A percentile compares a stretch with the other conserved stretches of the same genome.
phyloP scores from a whole-genome alignment of 2,329 filamentous ascomycete genomes.

The Fonsecaea monophora region DNA sequence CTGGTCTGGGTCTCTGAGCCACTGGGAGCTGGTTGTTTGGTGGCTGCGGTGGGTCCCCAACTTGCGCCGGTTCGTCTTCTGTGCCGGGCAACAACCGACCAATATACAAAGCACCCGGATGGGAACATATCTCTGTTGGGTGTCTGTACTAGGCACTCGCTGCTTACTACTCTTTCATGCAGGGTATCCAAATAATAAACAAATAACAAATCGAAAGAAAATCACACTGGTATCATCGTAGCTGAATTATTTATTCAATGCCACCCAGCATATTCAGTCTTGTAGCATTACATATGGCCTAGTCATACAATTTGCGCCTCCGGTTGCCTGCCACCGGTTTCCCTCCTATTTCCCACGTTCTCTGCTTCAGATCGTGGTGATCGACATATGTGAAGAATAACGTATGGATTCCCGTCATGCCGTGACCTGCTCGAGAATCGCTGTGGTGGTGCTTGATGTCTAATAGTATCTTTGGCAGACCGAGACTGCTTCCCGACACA shows the following conservation, averaged over 20 bases:
- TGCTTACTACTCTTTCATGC: background rate
- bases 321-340: background rate
- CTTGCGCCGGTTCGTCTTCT: slow-evolving; percentile 6
- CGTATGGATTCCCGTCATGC: background rate
- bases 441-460: background rate
- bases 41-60: slow-evolving; percentile 7
- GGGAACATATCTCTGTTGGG: too few species aligned
- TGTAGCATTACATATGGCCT: slow-evolving; percentile 17
- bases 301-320: slow-evolving; percentile 15
- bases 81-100: slow-evolving; percentile 21
- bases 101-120: too few species aligned
- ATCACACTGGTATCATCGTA: background rate
- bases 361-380: background rate
- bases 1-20: slow-evolving; percentile 1
- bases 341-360: background rate
- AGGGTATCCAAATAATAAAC: too few species aligned
- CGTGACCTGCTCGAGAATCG: slow-evolving; percentile 1
- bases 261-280: slow-evolving; percentile 1
- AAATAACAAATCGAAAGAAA: background rate
- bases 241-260: background rate
- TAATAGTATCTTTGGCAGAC: background rate
- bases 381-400: background rate
- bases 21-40: slow-evolving; percentile 2
- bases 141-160: background rate
- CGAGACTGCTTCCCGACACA: slow-evolving; percentile 1